These are phyloP conservation scores for Xylariaceae sp. DNA, from an alignment of 2,329 filamentous ascomycete genomes.

Conservation along the genomic window DNA sequence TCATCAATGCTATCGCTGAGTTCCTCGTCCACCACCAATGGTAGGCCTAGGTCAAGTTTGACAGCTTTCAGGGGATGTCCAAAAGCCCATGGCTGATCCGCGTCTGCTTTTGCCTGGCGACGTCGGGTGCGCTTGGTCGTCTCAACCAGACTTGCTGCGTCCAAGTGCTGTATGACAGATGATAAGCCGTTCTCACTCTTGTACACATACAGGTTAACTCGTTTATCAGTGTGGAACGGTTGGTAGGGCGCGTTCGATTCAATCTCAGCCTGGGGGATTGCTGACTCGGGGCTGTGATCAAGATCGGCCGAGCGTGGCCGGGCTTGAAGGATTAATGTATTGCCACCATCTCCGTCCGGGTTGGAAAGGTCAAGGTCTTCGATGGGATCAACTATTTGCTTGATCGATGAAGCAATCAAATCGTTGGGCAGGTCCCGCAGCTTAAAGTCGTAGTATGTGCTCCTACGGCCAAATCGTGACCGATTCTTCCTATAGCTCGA, in stretches of 20 bases:
- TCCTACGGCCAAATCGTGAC: conserved; percentile 48
- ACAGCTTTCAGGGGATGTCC: conserved; percentile 48
- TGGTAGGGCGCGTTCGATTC: conserved; percentile 95
- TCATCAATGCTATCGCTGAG: conserved; percentile 47
- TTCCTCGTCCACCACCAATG: conserved; percentile 46
- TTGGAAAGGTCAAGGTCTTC: conserved; percentile 51
- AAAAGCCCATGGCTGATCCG: conserved; percentile 50
- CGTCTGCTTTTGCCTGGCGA: conserved; percentile 13
- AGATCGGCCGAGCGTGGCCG: conserved; percentile 36
- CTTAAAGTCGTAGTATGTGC: conserved; percentile 61
- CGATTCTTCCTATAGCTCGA: conserved; percentile 50
- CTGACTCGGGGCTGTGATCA: conserved; percentile 52
- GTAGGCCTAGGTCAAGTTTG: conserved; percentile 50
- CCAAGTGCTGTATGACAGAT: conserved; percentile 38
- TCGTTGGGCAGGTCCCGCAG: conserved; percentile 59
- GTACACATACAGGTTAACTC: conserved; percentile 73
- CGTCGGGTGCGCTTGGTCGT: conserved; percentile 35
- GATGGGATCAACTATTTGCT: conserved; percentile 52
- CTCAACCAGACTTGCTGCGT: conserved; percentile 40
- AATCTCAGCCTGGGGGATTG: conserved; percentile 74
- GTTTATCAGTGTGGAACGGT: conserved; percentile 86
- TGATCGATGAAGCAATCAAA: conserved; percentile 50
- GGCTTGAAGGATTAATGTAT: conserved; percentile 47
- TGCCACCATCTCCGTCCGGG: conserved; percentile 49
- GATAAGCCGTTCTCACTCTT: conserved; percentile 30